Evolutionary conservation across 768 basidiomycete species (phyloP), one percentile per base, ranked within the genome.

Genomic region (Rhizopogon vulgaris): DNA sequence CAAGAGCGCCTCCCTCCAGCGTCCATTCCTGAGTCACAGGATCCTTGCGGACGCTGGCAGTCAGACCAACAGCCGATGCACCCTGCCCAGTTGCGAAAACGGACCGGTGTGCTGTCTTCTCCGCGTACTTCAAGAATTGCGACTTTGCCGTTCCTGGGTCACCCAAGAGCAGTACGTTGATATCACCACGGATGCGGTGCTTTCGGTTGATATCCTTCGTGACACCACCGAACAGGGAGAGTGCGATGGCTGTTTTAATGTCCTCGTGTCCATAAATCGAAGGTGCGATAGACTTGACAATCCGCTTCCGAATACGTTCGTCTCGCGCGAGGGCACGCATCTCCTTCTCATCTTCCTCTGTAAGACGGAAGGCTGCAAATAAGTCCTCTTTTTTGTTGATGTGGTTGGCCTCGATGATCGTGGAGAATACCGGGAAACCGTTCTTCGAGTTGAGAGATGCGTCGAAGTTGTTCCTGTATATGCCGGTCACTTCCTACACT

Each of bases 101-200:
- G 5, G 95, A 94, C 41, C 96, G 82, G 66, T 94, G 93, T 0
- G 96, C 94, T 0, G 96, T 98, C 76, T 99, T 99, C 69, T 99
- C 96, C 32, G 93, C 92, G 61, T 98, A 99, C 70, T 98, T 98
- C 61, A 99, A 76, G 78, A 99, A 94, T 65, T 99, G 96, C 0
- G 95, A 98, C 69, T 99, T 98, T 53, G 96, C 96, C 8, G 96
- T 99, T 63, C 96, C 96, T 6, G 96, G 96, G 69, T 99, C 96
- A 52, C 96, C 96, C 17, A 99, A 84, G 3, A 98, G 75, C 36
- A 99, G 84, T 8, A 98, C 79, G 64, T 99, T 99, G 69, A 99
- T 99, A 65, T 99, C 96, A 14, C 96, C 96, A 69, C 96, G 86
- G 59, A 99, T 92, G 38, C 89, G 82, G 68, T 91, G 90, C 70